phyloP scores from a whole-genome alignment of 495 filamentous ascomycete species.

The Penicillium lividum region DNA sequence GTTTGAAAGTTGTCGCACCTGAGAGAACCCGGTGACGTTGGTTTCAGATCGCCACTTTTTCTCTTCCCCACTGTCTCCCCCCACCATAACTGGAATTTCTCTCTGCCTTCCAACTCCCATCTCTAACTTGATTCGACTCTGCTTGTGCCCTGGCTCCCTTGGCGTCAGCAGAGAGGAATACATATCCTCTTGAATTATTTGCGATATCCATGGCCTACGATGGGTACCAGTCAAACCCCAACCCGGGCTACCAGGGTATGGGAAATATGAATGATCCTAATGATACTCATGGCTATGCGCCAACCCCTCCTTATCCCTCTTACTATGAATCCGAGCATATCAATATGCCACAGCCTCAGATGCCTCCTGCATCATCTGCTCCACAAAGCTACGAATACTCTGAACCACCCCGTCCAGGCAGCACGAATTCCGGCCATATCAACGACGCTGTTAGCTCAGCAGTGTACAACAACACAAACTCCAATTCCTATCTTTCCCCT shows the following conservation, averaged over 20 bases:
- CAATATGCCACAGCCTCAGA: slow-evolving; percentile 44
- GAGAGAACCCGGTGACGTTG: slow-evolving; percentile 12
- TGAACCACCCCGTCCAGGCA: slow-evolving; percentile 18
- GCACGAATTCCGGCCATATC: slow-evolving; percentile 24
- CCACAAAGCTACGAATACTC: slow-evolving; percentile 23
- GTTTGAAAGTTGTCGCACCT: slow-evolving; percentile 2
- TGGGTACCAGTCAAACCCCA: slow-evolving; percentile 31
- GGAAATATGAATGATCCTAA: slow-evolving; percentile 31
- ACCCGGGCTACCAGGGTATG: slow-evolving; percentile 28
- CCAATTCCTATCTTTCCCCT: slow-evolving; percentile 43
- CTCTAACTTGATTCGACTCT: slow-evolving; percentile 1
- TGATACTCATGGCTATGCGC: slow-evolving; percentile 23
- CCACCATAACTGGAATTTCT: slow-evolving; percentile 19
- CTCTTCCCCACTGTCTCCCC: slow-evolving; percentile 16
- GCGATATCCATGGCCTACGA: slow-evolving; percentile 41
- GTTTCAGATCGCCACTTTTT: slow-evolving; percentile 21
- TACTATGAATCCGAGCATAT: slow-evolving; percentile 36
- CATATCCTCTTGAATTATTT: neutral
- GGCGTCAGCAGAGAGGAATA: neutral
- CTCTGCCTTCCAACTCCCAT: slow-evolving; percentile 16
- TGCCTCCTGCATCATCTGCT: slow-evolving; percentile 32
- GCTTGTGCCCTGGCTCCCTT: neutral
- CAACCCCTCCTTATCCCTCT: slow-evolving; percentile 39
- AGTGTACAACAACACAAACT: slow-evolving; percentile 35
- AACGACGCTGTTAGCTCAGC: slow-evolving; percentile 54